Percentiles rank a stretch among this genome's conserved stretches.
These are phyloP conservation scores for Citrullus colocynthis DNA, from an alignment of 306 rosid genomes.

Conservation along the genomic window DNA sequence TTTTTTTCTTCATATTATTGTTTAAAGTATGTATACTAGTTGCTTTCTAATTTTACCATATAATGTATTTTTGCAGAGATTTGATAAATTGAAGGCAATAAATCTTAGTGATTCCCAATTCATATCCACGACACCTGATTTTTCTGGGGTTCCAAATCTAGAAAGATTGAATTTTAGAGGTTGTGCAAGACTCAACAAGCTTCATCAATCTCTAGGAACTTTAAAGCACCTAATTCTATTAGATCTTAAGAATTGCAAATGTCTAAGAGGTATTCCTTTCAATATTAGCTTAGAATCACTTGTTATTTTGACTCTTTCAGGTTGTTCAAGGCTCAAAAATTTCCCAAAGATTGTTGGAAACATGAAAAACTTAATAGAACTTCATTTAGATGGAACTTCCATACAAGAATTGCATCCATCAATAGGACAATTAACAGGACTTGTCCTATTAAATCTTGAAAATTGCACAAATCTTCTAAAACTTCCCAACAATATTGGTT, in stretches of 20 bases:
- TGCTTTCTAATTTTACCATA: too few species aligned
- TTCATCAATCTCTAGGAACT: not conserved
- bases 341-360: slow-evolving; percentile 1
- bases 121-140: slow-evolving; percentile 1
- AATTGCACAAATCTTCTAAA: not conserved
- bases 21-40: not conserved
- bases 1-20: not conserved
- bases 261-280: not conserved
- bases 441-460: not conserved
- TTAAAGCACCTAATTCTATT: not conserved
- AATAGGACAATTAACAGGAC: slow-evolving; percentile 1
- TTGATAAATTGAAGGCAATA: not conserved
- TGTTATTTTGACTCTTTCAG: not conserved
- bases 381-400: slow-evolving; percentile 6
- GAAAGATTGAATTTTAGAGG: slow-evolving; percentile 8
- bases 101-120: not conserved
- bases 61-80: not conserved
- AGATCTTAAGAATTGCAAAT: slow-evolving; percentile 2
- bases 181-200: not conserved
- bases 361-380: not conserved
- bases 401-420: not conserved
- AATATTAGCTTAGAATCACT: slow-evolving; percentile 6
- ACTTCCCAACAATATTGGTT: not conserved
- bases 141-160: not conserved
- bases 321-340: not conserved